Base-by-base conservation (phyloP, 352 stramenopile genomes). In the Thalassiosira livingstoniorum region DNA sequence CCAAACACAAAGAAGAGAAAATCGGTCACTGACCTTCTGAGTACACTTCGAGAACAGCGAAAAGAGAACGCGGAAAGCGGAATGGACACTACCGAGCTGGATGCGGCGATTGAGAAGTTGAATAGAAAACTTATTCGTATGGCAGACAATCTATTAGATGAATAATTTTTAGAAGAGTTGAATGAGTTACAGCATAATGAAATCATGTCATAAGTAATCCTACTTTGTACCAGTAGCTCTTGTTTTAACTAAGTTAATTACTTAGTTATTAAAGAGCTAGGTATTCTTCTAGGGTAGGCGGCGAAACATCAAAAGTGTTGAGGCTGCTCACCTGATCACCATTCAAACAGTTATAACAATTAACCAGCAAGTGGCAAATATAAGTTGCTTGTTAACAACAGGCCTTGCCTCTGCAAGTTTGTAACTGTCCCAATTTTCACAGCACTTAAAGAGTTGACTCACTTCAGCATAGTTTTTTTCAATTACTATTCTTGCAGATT, bases 361-460 rank as follows among this genome's bases (percentile, higher is more conserved):
- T 86, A 25, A 37, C 66, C 2, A 86, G 31, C 4, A 86, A 47
- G 51, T 83, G 74, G 13, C 58, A 77, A 60, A 83, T 43, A 64
- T 55, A 4, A 86, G 34, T 39, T 83, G 73, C 39, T 86, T 60
- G 2, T 71, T n/a, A 2, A 47, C 64, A 37, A 78, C 77, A 2
- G 72, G 78, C 39, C 71, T 25, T 37, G 58, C 37, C 27, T 83
- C 83, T 11, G 27, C 68, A 0, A 83, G n/a, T 34, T 43, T 57
- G 2, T 64, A 65, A 13, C 60, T 37, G 3, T 55, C 1, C 5
- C 4, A 53, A 42, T 34, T 2, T 25, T 37, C 21, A 25, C 63
- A 81, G 15, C 72, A 68, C 64, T 47, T 51, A 31, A 65, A 78
- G 21, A 58, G 23, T 18, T 53, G 58, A 43, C 61, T 82, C 7